Base-by-base conservation (phyloP, 176 grass and related monocot species). In the Thalia dealbata region DNA sequence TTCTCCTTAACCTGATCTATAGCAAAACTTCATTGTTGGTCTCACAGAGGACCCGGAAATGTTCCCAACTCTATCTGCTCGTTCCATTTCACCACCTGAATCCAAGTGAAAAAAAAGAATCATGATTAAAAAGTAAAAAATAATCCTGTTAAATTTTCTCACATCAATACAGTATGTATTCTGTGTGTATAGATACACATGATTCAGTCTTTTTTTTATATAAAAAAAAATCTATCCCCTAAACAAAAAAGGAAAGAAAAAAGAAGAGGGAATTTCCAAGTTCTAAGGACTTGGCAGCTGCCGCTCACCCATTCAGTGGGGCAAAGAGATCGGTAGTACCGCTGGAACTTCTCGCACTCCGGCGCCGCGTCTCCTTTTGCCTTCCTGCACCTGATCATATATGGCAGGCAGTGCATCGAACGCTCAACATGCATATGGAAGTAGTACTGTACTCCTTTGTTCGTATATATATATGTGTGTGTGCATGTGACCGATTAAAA, bases 321-420 rank as follows among this genome's bases (percentile, higher is more conserved):
- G 67, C 74, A 85, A 24, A 81, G 67, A 28, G 83, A 85, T 46
- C 83, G 73, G 19, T 81, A 81, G 24, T 73, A 81, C 10, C 78
- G 74, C 15, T 52, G 63, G 43, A 85, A 81, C 78, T 81, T 85
- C 59, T 85, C 41, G 26, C 83, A 85, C 52, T 81, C 78, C 8
- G 58, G 28, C 12, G 45, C 60, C 14, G 62, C 67, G 3, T 35
- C 73, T 46, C 78, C 78, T 56, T 52, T 77, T 7, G 46, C 83
- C 71, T 77, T 76, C 28, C 80, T 35, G 72, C 83, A 85, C 83
- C 83, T 78, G 14, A 50, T 60, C 29, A 60, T 8, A 32, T n/a
- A n/a, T n/a, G n/a, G 29, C 29, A 22, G 30, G 21, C 22, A 28
- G 30, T 54, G 12, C 10, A 10, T 14, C 25, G n/a, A 9, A 64